Evolutionary conservation across 441 rosid species (phyloP).

Genomic region (Brassica hybrid): DNA sequence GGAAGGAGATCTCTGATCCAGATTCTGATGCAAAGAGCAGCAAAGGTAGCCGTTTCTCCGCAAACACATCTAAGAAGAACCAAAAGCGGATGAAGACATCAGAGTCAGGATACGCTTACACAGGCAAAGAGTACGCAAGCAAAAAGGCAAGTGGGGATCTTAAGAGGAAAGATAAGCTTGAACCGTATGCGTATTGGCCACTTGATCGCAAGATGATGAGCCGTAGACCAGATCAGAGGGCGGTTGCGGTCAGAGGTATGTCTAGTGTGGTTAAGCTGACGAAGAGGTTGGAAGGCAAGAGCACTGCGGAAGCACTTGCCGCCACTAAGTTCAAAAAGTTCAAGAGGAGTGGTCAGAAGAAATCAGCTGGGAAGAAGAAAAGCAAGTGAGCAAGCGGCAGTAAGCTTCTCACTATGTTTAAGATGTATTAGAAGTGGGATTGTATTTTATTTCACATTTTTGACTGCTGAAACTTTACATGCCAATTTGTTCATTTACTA

Average conservation of each 20-base stretch:
- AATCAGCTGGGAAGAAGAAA: constrained; percentile 43
- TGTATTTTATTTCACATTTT: constrained; percentile 19
- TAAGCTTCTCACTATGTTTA: constrained; percentile 19
- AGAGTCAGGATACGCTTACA: constrained; percentile 85
- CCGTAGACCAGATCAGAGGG: constrained; percentile 83
- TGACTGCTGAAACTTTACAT: constrained; percentile 11
- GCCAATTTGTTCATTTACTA: constrained; percentile 6
- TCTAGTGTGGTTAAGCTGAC: constrained; percentile 77
- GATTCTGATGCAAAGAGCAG: constrained; percentile 69
- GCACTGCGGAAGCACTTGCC: constrained; percentile 45
- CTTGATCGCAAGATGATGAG: constrained; percentile 98
- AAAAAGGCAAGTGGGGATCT: constrained; percentile 78
- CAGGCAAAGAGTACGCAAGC: constrained; percentile 48
- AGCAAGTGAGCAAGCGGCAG: constrained; percentile 33
- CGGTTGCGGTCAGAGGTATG: constrained; percentile 90
- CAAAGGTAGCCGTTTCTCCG: constrained; percentile 54
- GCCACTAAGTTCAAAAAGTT: constrained; percentile 38
- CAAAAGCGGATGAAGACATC: constrained; percentile 76
- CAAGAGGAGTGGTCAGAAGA: constrained; percentile 42
- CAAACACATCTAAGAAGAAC: constrained; percentile 56
- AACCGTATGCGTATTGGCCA: constrained; percentile 98
- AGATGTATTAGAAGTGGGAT: neutral
- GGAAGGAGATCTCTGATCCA: constrained; percentile 47
- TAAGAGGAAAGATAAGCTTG: constrained; percentile 87
- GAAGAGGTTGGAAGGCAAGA: constrained; percentile 85